A percentile compares a stretch with the other conserved stretches of the same genome.
Conservation (phyloP, 2,329 filamentous ascomycete species). For the Colletotrichum spaethianum region DNA sequence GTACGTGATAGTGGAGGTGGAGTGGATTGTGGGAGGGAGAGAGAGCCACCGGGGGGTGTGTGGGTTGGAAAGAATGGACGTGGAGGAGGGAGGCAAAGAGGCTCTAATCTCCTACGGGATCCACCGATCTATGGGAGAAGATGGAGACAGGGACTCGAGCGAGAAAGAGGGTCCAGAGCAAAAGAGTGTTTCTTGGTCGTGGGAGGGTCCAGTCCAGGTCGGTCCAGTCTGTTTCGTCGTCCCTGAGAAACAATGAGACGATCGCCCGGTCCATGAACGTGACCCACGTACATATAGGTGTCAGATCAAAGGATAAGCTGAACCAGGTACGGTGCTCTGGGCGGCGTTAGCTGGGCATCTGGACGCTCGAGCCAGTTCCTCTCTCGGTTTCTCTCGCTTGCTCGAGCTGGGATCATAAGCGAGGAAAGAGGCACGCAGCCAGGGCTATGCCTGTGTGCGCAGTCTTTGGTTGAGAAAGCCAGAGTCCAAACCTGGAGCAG, state of each 20-base stretch:
- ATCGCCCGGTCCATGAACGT: slow-evolving; percentile 40
- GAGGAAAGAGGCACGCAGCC: slow-evolving; percentile 13
- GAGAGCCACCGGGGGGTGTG: slow-evolving; percentile 27
- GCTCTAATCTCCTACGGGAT: slow-evolving; percentile 40
- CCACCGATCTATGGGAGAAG: slow-evolving; percentile 7
- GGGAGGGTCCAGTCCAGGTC: slow-evolving; percentile 36
- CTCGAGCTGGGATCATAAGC: slow-evolving; percentile 3
- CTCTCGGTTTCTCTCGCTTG: neutral
- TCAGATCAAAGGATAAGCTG: slow-evolving; percentile 32
- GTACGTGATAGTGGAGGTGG: slow-evolving; percentile 38
- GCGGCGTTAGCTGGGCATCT: slow-evolving; percentile 29
- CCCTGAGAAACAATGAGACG: slow-evolving; percentile 43
- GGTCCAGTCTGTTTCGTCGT: slow-evolving; percentile 42
- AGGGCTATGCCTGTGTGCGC: slow-evolving; percentile 9
- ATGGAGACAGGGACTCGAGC: neutral
- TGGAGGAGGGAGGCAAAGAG: slow-evolving; percentile 39
- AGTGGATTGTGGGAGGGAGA: slow-evolving; percentile 33
- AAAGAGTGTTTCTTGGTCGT: slow-evolving; percentile 29
- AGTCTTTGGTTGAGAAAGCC: slow-evolving; percentile 7
- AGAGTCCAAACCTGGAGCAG: slow-evolving; percentile 27
- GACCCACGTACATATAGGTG: slow-evolving; percentile 39
- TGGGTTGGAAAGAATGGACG: slow-evolving; percentile 24
- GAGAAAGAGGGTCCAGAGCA: slow-evolving; percentile 2
- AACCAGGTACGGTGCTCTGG: slow-evolving; percentile 31
- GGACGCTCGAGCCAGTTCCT: slow-evolving; percentile 34